Base-by-base conservation (phyloP, 371 early-diverging fungal genomes). In the Mucor lusitanicus region DNA sequence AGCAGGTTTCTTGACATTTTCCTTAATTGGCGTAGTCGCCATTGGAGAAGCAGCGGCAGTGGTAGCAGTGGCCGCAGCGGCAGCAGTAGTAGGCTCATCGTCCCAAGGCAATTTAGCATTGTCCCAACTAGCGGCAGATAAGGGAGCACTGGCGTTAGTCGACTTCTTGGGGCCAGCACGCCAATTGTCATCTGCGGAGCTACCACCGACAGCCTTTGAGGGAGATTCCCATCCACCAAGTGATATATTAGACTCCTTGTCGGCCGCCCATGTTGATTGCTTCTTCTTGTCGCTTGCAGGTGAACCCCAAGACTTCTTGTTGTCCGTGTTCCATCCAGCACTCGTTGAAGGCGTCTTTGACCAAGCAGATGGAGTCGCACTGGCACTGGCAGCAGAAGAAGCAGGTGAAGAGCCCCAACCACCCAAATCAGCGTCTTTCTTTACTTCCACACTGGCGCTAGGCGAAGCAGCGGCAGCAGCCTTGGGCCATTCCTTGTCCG, bases 91-190 rank as follows among this genome's bases (percentile, higher is more conserved):
- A 30, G 66, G 39, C 37, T 65, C 54, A 35, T 55, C 25, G 3
- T 63, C 48, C 69, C 69, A 68, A 54, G 69, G 64, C 12, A 63
- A 9, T 17, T 68, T 37, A 4, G 65, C 25, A 13, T 35, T 39
- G n/a, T 56, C 48, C 65, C 61, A 61, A n/a, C 62, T 35, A n/a
- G 23, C 23, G 19, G 63, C 7, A 17, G 3, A 23, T n/a, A 3
- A 8, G 30, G 12, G 17, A n/a, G 27, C n/a, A 12, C 7, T 40
- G 33, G 37, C 13, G n/a, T n/a, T n/a, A n/a, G n/a, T n/a, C n/a
- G n/a, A n/a, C 6, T 32, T 21, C 33, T 61, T 61, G 25, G 50
- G 11, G 13, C 50, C 12, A 12, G 59, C 21, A 37, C 32, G 37
- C 35, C 50, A 50, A 25, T 25, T 50, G 21, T 23, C 50, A 50